Evolutionary conservation across 176 grass and related monocot genomes (phyloP), one percentile per base, ranked within the genome.

Genomic region (Cenchrus americanus): DNA sequence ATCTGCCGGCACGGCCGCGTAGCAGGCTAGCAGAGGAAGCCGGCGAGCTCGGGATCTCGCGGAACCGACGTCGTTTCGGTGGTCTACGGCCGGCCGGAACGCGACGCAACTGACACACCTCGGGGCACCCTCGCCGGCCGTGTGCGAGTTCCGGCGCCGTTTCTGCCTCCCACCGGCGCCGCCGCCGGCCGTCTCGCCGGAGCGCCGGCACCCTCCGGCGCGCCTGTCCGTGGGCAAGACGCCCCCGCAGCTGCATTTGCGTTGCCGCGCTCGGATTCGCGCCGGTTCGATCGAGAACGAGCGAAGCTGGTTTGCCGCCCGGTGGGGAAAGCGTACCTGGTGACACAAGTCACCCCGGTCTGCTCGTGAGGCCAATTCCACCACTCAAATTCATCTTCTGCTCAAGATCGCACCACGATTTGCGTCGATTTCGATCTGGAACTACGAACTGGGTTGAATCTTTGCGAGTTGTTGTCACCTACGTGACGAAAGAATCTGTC

Each of bases 51-150:
- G 0, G 52, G 53, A 83, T 0, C 74, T 19, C 32, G 18, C 1
- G 2, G 1, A 87, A 68, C 80, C 0, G 10, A 47, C 51, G 19
- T 23, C 43, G 51, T 90, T 90, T 83, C 18, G 80, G 7, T 10
- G 7, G 60, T 2, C 41, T 87, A 69, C 68, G 75, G 5, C 5
- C 19, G 3, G 60, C 10, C 30, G 14, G 61, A 87, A 68, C 18
- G 52, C 40, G 61, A 69, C 18, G 0, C 51, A 90, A 87, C 47
- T 90, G 84, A 83, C 88, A 90, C 88, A 90, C 53, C 88, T 67
- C 7, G 79, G 32, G 19, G 15, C 41, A 7, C 30, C 17, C 40
- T 0, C 12, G 49, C 0, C 10, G 67, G 51, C 8, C 21, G 67
- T 87, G 88, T 90, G 88, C 10, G 88, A 86, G 84, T 82, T 86